Percentiles rank a stretch among this genome's conserved stretches.
phyloP scores from a whole-genome alignment of 2,329 filamentous ascomycete genomes.

The Passalora sequoiae region DNA sequence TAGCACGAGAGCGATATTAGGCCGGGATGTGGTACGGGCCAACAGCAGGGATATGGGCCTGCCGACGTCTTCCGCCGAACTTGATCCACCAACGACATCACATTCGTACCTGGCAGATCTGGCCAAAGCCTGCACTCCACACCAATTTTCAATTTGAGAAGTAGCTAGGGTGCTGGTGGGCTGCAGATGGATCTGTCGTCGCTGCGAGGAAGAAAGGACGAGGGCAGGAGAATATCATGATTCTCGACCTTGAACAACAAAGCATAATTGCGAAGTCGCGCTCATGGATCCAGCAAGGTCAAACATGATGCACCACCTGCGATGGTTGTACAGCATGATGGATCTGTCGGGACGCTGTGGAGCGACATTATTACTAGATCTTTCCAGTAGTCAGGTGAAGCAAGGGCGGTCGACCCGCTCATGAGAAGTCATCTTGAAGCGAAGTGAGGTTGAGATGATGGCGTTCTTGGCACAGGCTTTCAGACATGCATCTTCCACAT shows the following conservation, averaged over 20 bases:
- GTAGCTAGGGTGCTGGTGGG: neutral
- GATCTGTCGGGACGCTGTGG: too few species aligned
- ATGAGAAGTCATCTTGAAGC: too few species aligned
- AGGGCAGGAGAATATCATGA: neutral
- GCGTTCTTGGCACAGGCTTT: neutral
- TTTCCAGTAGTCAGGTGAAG: neutral
- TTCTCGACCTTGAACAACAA: neutral
- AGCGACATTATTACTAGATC: neutral
- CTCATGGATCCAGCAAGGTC: too few species aligned
- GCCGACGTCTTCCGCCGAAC: neutral
- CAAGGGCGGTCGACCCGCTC: neutral
- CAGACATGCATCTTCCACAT: too few species aligned
- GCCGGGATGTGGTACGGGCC: neutral
- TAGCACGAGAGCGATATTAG: slow-evolving; percentile 1
- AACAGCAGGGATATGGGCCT: neutral
- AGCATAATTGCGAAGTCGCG: neutral
- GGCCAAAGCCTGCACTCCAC: neutral
- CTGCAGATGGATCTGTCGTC: neutral
- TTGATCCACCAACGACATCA: neutral
- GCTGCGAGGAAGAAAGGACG: neutral
- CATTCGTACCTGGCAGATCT: slow-evolving; percentile 1
- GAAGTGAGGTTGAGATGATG: neutral
- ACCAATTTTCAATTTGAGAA: neutral
- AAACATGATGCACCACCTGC: too few species aligned
- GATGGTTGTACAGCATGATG: too few species aligned